phyloP scores from a whole-genome alignment of 768 basidiomycete species.

The Boletellus ananas region DNA sequence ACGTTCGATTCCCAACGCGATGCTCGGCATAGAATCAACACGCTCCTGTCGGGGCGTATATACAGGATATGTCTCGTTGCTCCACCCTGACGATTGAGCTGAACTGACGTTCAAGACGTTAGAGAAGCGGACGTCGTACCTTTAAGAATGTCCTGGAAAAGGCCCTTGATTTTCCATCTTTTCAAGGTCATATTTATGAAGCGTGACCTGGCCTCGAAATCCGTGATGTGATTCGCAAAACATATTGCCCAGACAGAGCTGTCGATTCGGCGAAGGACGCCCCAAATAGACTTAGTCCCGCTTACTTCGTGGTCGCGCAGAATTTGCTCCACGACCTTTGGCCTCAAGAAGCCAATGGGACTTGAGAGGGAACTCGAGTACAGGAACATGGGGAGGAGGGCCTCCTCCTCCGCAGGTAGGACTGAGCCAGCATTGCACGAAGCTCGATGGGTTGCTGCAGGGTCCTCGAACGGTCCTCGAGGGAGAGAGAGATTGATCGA shows the following conservation, averaged over 20 bases:
- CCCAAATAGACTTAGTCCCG: slow-evolving; percentile 14
- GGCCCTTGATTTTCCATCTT: slow-evolving; percentile 12
- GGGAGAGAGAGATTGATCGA: slow-evolving; percentile 28
- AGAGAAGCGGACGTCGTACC: slow-evolving; percentile 1
- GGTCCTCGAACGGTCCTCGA: slow-evolving; percentile 20
- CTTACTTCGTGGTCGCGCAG: slow-evolving; percentile 5
- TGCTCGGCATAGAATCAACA: not conserved
- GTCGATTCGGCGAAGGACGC: slow-evolving; percentile 13
- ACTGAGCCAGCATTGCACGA: slow-evolving; percentile 13
- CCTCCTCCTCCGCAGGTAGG: slow-evolving; percentile 14
- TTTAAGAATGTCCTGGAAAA: slow-evolving; percentile 23
- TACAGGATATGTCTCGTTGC: slow-evolving; percentile 24
- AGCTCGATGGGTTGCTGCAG: slow-evolving; percentile 10
- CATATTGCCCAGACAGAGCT: slow-evolving; percentile 17
- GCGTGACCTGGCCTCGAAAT: slow-evolving; percentile 12
- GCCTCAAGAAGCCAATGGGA: slow-evolving; percentile 21
- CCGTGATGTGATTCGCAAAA: slow-evolving; percentile 18
- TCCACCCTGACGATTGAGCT: slow-evolving; percentile 18
- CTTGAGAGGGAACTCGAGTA: slow-evolving; percentile 4
- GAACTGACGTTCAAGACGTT: not conserved
- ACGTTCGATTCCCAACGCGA: slow-evolving; percentile 42
- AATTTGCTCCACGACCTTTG: slow-evolving; percentile 11
- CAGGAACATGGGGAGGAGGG: slow-evolving; percentile 21
- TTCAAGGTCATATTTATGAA: slow-evolving; percentile 12
- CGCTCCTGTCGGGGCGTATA: slow-evolving; percentile 18